A percentile compares a stretch with the other conserved stretches of the same genome.
Evolutionary conservation across 345 rosid genomes (phyloP).

Genomic region (Gossypium stocksii): DNA sequence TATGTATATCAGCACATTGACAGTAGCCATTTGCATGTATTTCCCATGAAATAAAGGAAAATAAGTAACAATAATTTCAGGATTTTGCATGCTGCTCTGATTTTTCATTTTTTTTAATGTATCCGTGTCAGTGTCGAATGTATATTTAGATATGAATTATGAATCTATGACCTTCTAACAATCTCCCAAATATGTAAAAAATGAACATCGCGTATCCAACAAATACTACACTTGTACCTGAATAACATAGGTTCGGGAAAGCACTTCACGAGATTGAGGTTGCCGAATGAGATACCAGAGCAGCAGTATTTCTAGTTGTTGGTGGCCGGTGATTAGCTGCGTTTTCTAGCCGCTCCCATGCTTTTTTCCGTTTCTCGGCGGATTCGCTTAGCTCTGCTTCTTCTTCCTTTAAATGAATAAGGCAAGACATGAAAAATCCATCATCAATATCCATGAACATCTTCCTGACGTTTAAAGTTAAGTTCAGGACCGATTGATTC

Average conservation of each 20-base stretch:
- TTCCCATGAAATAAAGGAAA: no score
- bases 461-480: constrained; percentile 57
- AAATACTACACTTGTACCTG: no score
- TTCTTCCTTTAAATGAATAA: constrained; percentile 49
- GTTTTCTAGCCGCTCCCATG: constrained; percentile 54
- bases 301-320: constrained; percentile 51
- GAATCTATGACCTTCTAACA: no score
- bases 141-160: no score
- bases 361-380: constrained; percentile 51
- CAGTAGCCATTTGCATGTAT: no score
- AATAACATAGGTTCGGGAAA: background rate
- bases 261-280: constrained; percentile 33
- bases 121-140: no score
- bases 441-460: constrained; percentile 81
- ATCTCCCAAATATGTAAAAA: no score
- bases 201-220: no score
- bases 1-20: no score
- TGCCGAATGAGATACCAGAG: constrained; percentile 49
- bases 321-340: constrained; percentile 77
- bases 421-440: constrained; percentile 57
- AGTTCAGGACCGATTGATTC: constrained; percentile 72
- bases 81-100: no score
- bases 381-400: constrained; percentile 39
- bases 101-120: no score
- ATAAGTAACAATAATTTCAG: no score